Percentiles rank a stretch among this genome's conserved stretches.
These are phyloP conservation scores for Dalbergia cochinchinensis DNA, from an alignment of 306 rosid species.

Conservation along the genomic window DNA sequence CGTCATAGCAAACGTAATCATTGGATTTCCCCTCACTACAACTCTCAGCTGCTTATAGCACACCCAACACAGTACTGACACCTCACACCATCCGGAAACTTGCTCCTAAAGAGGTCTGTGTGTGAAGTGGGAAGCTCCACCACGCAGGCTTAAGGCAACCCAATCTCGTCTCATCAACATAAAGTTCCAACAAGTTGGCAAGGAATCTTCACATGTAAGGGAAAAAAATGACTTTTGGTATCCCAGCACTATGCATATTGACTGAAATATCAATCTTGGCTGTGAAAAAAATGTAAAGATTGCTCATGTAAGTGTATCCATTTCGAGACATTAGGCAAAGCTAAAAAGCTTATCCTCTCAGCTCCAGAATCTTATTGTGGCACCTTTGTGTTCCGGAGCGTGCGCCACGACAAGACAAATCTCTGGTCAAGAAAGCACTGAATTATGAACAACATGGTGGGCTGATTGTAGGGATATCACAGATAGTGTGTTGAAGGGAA, in stretches of 20 bases:
- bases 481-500: constrained; percentile 34
- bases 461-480: constrained; percentile 32
- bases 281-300: constrained; percentile 13
- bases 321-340: constrained; percentile 28
- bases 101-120: constrained; percentile 2
- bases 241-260: constrained; percentile 25
- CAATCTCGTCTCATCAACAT: neutral
- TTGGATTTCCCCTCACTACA: too few species aligned
- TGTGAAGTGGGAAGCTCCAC: constrained; percentile 8
- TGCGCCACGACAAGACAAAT: constrained; percentile 45
- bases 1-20: too few species aligned
- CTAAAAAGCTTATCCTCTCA: constrained; percentile 24
- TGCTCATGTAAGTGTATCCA: neutral
- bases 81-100: neutral
- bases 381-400: constrained; percentile 39
- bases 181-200: neutral
- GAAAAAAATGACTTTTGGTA: neutral
- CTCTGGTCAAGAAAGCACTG: constrained; percentile 50
- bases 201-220: constrained; percentile 37
- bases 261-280: constrained; percentile 1
- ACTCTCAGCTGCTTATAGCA: too few species aligned
- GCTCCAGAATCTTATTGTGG: constrained; percentile 40
- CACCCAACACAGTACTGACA: neutral
- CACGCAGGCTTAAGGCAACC: neutral
- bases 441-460: constrained; percentile 35